Percentiles rank a stretch among this genome's conserved stretches.
phyloP scores from a whole-genome alignment of 306 rosid species.

The Gastrolobium villosum region DNA sequence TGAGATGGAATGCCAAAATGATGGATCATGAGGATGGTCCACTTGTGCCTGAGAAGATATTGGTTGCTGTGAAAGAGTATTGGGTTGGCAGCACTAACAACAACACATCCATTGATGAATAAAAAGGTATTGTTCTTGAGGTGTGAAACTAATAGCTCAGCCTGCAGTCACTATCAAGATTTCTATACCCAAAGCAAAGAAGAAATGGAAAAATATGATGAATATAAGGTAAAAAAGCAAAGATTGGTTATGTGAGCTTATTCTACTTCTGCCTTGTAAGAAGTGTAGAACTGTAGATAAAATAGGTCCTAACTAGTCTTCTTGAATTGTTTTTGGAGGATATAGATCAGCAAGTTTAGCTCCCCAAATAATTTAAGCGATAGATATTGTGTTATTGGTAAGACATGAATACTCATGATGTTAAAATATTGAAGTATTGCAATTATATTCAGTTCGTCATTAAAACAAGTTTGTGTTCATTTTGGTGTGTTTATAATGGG shows the following conservation, averaged over 20 bases:
- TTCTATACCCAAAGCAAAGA: constrained; percentile 38
- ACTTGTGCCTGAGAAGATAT: constrained; percentile 82
- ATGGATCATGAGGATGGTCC: constrained; percentile 97
- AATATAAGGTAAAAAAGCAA: constrained; percentile 33
- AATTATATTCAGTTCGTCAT: constrained; percentile 35
- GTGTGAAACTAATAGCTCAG: constrained; percentile 6
- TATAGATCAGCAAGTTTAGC: constrained; percentile 44
- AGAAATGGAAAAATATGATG: constrained; percentile 16
- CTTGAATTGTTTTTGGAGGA: constrained; percentile 46
- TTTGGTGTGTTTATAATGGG: neutral
- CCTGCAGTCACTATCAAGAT: constrained; percentile 37
- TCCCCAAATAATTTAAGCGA: constrained; percentile 44
- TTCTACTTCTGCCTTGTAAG: constrained; percentile 56
- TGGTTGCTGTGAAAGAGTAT: constrained; percentile 80
- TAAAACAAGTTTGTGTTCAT: neutral
- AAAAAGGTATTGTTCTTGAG: neutral
- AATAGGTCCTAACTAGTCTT: constrained; percentile 49
- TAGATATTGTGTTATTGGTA: constrained; percentile 29
- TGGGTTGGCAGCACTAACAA: constrained; percentile 76
- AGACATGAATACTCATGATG: constrained; percentile 37
- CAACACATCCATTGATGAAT: constrained; percentile 59
- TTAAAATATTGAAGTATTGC: constrained; percentile 34
- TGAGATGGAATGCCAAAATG: constrained; percentile 91
- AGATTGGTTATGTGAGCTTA: constrained; percentile 49
- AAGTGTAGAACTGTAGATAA: constrained; percentile 58